Conservation (phyloP, 2,329 filamentous ascomycete genomes). For the Alternaria solani region DNA sequence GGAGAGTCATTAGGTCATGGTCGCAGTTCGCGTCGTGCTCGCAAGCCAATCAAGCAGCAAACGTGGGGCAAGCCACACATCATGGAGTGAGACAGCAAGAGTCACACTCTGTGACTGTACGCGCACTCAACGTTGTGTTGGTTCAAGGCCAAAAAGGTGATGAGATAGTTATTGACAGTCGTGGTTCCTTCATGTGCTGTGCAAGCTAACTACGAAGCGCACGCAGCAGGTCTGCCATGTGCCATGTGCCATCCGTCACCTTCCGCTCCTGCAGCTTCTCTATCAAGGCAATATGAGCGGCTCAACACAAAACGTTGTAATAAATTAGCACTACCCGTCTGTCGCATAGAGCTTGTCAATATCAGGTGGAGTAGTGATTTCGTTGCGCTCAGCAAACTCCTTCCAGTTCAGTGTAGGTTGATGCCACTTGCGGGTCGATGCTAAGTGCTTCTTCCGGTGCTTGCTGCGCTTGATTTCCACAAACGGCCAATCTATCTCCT, state of each 20-base stretch:
- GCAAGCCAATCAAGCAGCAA: constrained; percentile 36
- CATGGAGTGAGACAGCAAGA: constrained; percentile 15
- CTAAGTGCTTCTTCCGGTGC: constrained; percentile 5
- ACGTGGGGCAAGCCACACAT: constrained; percentile 29
- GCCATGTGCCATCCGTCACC: not conserved
- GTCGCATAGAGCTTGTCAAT: constrained; percentile 12
- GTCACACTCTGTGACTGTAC: constrained; percentile 26
- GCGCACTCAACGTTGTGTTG: not conserved
- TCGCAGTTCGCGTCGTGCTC: constrained; percentile 30
- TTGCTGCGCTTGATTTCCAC: constrained; percentile 15
- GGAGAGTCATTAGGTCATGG: constrained; percentile 29
- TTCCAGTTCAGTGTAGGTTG: constrained; percentile 33
- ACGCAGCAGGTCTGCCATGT: not conserved
- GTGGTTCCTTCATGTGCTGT: not conserved
- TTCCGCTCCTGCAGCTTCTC: not conserved
- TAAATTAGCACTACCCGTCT: not conserved
- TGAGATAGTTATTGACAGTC: not conserved
- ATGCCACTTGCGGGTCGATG: constrained; percentile 27
- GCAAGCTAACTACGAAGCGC: not conserved
- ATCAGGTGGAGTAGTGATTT: constrained; percentile 18
- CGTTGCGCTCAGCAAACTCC: constrained; percentile 34
- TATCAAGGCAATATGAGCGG: not conserved
- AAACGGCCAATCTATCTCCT: constrained; percentile 28
- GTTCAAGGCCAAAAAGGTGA: not conserved
- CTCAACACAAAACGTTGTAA: not conserved